phyloP scores from a whole-genome alignment of 2,329 filamentous ascomycete species.

The Fusarium musae region DNA sequence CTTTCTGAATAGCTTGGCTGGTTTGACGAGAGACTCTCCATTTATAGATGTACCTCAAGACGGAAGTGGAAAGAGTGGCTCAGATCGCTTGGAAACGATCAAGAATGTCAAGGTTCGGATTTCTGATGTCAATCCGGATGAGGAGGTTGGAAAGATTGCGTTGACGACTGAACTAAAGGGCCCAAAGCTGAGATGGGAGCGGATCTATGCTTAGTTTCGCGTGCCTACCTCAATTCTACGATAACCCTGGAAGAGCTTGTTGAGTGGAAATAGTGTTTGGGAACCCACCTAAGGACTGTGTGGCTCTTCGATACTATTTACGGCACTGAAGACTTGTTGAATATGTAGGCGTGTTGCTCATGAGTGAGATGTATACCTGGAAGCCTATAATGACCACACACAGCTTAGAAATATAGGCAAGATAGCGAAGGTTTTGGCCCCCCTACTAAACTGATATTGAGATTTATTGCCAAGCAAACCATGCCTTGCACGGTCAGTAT shows the following conservation, averaged over 20 bases:
- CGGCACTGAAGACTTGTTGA: neutral
- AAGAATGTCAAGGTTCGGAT: neutral
- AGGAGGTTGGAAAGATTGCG: neutral
- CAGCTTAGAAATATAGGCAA: too few species aligned
- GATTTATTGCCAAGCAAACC: accelerated
- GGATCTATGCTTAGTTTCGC: accelerated
- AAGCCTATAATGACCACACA: too few species aligned
- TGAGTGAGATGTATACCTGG: neutral
- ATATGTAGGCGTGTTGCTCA: neutral
- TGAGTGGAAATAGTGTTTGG: too few species aligned
- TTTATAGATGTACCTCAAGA: neutral
- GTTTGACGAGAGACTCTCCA: neutral
- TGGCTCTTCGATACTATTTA: too few species aligned
- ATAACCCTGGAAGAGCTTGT: too few species aligned
- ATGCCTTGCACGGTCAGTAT: too few species aligned
- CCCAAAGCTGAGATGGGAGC: neutral
- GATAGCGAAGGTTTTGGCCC: accelerated
- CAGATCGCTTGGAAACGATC: neutral
- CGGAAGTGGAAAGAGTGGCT: neutral
- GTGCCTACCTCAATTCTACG: too few species aligned
- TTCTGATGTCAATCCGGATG: neutral
- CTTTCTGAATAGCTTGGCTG: accelerated
- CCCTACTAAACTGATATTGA: too few species aligned
- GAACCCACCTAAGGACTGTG: too few species aligned
- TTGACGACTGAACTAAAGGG: neutral